Base-by-base conservation (phyloP, 2,329 filamentous ascomycete species). In the Apiospora hydei region DNA sequence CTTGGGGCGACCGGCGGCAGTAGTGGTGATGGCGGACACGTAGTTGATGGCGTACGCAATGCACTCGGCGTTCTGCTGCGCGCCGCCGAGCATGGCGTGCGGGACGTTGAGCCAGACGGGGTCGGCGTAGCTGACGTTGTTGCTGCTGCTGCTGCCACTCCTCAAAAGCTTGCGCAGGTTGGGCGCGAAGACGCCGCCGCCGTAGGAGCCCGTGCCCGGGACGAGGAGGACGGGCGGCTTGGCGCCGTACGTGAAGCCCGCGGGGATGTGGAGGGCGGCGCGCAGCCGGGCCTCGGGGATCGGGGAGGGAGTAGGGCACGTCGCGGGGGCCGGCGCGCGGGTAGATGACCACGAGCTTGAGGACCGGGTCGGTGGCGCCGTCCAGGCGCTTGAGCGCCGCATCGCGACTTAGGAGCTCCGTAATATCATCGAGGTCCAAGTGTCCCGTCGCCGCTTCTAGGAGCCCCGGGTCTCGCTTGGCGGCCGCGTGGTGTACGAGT, bases 41-140 rank as follows among this genome's bases (percentile, higher is more conserved):
- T 89, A 90, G 80, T 89, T 87, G 73, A 90, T 86, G 7, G 88
- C 87, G 77, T 90, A 89, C 6, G 87, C 86, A 44, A 88, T 84
- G 74, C 87, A 89, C 77, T 90, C 88, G 5, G 85, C 80, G 73
- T 86, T 89, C 43, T 80, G 73, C 74, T 89, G 88, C 0, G 82
- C 83, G 71, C 90, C 87, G 38, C 75, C 79, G 13, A 88, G 81
- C 46, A 86, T 81, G 49, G 82, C 80, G 1, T 79, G 79, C 0
- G 88, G 87, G 18, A 90, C 82, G 75, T 90, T 90, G 38, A 90
- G 79, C 85, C 87, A 90, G 24, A 89, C 84, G 0, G 86, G 83
- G 74, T 89, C 86, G 21, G 41, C n/a, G 13, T 26, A 26, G 13
- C 41, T 4, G 5, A 34, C n/a, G 26, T 34, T 4, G 8, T 2